Evolutionary conservation across 257 asterid species (phyloP).

Genomic region (Ilex asprella): DNA sequence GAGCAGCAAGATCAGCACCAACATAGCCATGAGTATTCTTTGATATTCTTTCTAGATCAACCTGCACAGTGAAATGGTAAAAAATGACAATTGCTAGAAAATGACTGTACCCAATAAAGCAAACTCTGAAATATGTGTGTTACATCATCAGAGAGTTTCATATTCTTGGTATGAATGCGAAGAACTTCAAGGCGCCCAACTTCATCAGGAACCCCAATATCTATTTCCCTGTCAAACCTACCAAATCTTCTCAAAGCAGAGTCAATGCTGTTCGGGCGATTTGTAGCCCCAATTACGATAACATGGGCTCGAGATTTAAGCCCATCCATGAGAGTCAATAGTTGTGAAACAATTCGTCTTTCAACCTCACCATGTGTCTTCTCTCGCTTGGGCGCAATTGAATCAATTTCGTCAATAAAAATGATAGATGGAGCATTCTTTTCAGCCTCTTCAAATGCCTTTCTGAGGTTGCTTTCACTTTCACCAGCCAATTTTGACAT

Average conservation of each 20-base stretch:
- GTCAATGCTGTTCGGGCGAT: slow-evolving; percentile 57
- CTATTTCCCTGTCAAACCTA: slow-evolving; percentile 60
- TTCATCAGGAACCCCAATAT: slow-evolving; percentile 64
- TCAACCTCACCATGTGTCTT: slow-evolving; percentile 62
- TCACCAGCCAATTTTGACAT: slow-evolving; percentile 65
- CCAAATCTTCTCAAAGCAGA: slow-evolving; percentile 60
- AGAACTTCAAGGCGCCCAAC: slow-evolving; percentile 60
- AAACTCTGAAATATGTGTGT: slow-evolving; percentile 6
- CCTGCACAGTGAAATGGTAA: slow-evolving; percentile 35
- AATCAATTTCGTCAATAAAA: slow-evolving; percentile 52
- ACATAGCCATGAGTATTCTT: slow-evolving; percentile 52
- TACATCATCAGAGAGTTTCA: slow-evolving; percentile 56
- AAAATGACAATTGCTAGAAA: neutral
- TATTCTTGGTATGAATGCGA: slow-evolving; percentile 55
- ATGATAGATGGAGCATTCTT: slow-evolving; percentile 57
- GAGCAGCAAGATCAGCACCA: slow-evolving; percentile 61
- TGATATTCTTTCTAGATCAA: slow-evolving; percentile 44
- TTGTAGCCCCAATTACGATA: slow-evolving; percentile 55
- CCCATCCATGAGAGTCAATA: slow-evolving; percentile 54
- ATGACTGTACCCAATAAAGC: neutral
- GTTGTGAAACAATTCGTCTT: slow-evolving; percentile 55
- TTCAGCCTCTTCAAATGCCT: slow-evolving; percentile 68
- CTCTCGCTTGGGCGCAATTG: slow-evolving; percentile 63
- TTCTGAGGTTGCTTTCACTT: slow-evolving; percentile 57
- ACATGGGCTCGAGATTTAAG: slow-evolving; percentile 52